Evolutionary conservation across 129 eudicot species (phyloP).

Genomic region (Kitagawia praeruptora): DNA sequence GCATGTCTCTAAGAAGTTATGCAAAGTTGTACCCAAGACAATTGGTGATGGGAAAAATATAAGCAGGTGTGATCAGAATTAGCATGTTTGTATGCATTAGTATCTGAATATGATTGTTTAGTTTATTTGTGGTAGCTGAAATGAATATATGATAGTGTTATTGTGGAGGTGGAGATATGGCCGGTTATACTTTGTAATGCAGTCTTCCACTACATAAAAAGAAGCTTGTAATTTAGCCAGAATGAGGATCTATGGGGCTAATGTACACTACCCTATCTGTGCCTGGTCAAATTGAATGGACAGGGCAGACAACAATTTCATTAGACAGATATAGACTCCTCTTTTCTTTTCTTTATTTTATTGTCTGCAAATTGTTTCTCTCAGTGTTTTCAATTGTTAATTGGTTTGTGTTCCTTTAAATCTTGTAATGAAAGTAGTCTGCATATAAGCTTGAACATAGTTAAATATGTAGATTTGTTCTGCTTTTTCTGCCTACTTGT

Average conservation of each 20-base stretch:
- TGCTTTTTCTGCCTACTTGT: neutral
- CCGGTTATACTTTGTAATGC: constrained; percentile 36
- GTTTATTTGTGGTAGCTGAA: neutral
- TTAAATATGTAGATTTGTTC: constrained; percentile 10
- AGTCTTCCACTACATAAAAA: constrained; percentile 33
- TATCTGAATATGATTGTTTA: neutral
- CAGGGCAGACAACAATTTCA: constrained; percentile 31
- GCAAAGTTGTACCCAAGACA: neutral
- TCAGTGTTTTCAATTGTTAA: constrained; percentile 10
- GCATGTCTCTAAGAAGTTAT: neutral
- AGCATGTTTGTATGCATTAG: neutral
- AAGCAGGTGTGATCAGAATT: neutral
- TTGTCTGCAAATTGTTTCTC: constrained; percentile 34
- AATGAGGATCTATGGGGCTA: constrained; percentile 30
- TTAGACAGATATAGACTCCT: constrained; percentile 31
- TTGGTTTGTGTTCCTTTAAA: constrained; percentile 1
- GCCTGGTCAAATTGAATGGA: constrained; percentile 35
- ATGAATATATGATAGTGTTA: constrained; percentile 25
- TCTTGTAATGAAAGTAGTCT: neutral
- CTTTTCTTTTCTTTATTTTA: constrained; percentile 41
- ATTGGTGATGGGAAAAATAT: neutral
- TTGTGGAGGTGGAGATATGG: constrained; percentile 21
- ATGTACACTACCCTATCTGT: constrained; percentile 27
- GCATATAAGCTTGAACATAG: constrained; percentile 9
- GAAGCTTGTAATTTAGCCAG: constrained; percentile 22